Base-by-base conservation (phyloP, 352 stramenopile genomes). In the Phytophthora pisi region DNA sequence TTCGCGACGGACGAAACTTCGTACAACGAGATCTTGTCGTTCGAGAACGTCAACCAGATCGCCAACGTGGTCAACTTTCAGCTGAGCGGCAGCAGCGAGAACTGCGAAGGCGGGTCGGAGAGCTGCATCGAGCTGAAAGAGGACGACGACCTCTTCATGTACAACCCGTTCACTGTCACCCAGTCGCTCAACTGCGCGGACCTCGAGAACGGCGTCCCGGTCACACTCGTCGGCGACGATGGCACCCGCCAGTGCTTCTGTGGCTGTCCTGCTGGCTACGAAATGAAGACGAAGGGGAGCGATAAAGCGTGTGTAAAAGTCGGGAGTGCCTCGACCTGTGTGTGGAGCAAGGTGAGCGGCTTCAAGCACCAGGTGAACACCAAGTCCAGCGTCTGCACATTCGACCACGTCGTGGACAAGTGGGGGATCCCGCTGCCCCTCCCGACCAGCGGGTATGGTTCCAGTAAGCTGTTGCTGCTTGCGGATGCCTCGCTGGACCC, bases 111-210 rank as follows among this genome's bases (percentile, higher is more conserved):
- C 0, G 50, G 61, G 11, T 79, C 64, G 30, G 54, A 66, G 20
- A 79, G 77, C 47, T 78, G 61, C 45, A 70, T 89, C 45, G 47
- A 74, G 43, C 57, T 90, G 18, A 49, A 64, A 16, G 51, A 81
- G 6, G 43, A 52, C 1, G 62, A 78, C 1, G 78, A 90, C 26
- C 61, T 92, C 31, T 90, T 84, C 66, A 70, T 86, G 70, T 90
- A 86, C 76, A 89, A 89, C 51, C 80, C 81, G 40, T 86, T 88
- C 64, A 72, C 53, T 15, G 66, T 85, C 52, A 67, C 64, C 18
- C 74, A 77, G 11, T 66, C 66, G n/a, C 34, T 83, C 11, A 50
- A 77, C 23, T 90, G 84, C 49, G 62, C 42, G 3, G 51, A 68
- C 5, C 60, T 90, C 5, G 36, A 57, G 1, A 72, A 73, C 30